Base-by-base conservation (phyloP, 2,329 filamentous ascomycete species). In the Emericellopsis atlantica region DNA sequence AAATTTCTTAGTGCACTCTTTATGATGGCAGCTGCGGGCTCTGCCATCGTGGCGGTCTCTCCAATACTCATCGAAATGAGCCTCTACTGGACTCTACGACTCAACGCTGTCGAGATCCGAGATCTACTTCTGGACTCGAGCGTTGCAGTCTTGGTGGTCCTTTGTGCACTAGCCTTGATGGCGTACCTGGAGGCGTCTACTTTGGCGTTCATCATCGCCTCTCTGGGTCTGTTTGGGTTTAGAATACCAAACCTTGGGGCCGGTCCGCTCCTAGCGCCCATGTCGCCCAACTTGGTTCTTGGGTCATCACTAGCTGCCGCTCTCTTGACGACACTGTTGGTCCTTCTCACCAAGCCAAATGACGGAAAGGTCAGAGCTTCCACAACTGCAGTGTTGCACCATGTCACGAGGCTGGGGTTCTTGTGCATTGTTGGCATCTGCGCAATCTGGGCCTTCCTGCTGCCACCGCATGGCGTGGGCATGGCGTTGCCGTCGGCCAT, bases 121-220 rank as follows among this genome's bases (percentile, higher is more conserved):
- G 57, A 61, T 22, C 45, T 62, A 6, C 21, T 55, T 12, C 8
- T 54, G 12, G 57, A 62, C 36, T 55, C 56, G 24, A 37, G 49
- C 2, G 39, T 50, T 4, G 52, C 51, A 5, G 44, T 49, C 5
- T 15, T 45, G 6, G 48, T 39, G 6, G 36, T 61, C 2, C n/a
- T 55, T 12, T 55, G 50, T 6, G 47, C 46, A 3, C 43, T 58
- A 8, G 48, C 51, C 35, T 41, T 59, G 22, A 45, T 61, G 4
- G 47, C 46, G 2, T 44, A 43, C 16, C 44, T 61, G 8, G 52
- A 54, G 12, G 44, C 54, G 4, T 48, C 51, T 6, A 46, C 51
- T 2, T 39, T 62, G 21, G 50, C 53, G 5, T 41, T 61, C 12
- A 31, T 55, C 3, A 39, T 52, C 5, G 47, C 50, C 2, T 45